These are phyloP conservation scores for Parachaetomium inaequale DNA, from an alignment of 495 filamentous ascomycete species.

Conservation along the genomic window DNA sequence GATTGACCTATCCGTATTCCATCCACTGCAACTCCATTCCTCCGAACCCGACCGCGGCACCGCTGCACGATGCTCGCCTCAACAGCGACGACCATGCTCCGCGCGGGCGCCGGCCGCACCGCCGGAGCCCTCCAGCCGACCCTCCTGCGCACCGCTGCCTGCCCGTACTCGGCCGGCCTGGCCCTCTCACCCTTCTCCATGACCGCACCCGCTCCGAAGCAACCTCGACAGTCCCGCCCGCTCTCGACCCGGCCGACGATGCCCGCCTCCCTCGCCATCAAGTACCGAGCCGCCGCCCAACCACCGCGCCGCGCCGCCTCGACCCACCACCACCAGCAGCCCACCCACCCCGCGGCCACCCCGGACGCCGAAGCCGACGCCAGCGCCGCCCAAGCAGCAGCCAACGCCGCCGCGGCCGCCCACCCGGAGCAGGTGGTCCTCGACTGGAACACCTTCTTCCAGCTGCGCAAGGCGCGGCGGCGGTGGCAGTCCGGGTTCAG, in stretches of 20 bases:
- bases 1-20: not conserved
- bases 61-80: slow-evolving; percentile 29
- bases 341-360: slow-evolving; percentile 14
- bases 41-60: not conserved
- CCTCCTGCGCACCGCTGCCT: slow-evolving; percentile 30
- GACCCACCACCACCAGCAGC: slow-evolving; percentile 10
- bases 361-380: slow-evolving; percentile 25
- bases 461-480: slow-evolving; percentile 77
- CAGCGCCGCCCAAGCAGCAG: slow-evolving; percentile 25
- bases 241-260: slow-evolving; percentile 20
- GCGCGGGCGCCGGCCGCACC: slow-evolving; percentile 30
- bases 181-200: slow-evolving; percentile 23
- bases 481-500: slow-evolving; percentile 76
- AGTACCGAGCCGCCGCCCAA: slow-evolving; percentile 10
- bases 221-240: slow-evolving; percentile 14
- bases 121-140: slow-evolving; percentile 25
- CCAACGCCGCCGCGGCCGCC: slow-evolving; percentile 23
- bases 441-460: slow-evolving; percentile 93
- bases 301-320: slow-evolving; percentile 13
- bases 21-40: not conserved
- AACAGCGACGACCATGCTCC: slow-evolving; percentile 34
- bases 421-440: slow-evolving; percentile 42
- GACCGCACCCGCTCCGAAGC: slow-evolving; percentile 7
- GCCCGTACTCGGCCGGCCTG: slow-evolving; percentile 27
- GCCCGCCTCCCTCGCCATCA: slow-evolving; percentile 17